These are phyloP conservation scores for Vickermania spadyakhi DNA, from an alignment of 208 protist genomes.

Conservation along the genomic window DNA sequence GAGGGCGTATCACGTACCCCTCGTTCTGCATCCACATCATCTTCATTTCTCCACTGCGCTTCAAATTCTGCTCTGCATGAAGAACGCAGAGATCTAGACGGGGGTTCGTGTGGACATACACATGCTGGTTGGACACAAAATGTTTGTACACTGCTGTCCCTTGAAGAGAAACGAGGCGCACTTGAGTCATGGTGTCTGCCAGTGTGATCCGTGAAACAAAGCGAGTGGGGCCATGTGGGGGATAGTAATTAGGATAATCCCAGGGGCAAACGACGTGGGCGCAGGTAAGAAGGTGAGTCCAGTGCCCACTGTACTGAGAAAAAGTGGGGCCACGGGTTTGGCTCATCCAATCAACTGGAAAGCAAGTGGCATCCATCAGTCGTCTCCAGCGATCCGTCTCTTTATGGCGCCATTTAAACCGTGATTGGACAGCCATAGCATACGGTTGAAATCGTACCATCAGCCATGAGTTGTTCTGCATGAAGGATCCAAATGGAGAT, in stretches of 20 bases:
- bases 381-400: constrained; percentile 86
- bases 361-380: constrained; percentile 86
- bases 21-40: constrained; percentile 92
- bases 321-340: constrained; percentile 74
- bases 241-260: constrained; percentile 90
- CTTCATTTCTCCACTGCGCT: constrained; percentile 85
- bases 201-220: constrained; percentile 84
- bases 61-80: constrained; percentile 82
- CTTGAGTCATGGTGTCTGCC: constrained; percentile 80
- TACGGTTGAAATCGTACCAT: constrained; percentile 78
- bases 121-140: constrained; percentile 86
- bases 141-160: constrained; percentile 79
- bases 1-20: constrained; percentile 66
- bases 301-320: constrained; percentile 80
- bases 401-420: constrained; percentile 89
- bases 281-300: constrained; percentile 84
- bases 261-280: constrained; percentile 86
- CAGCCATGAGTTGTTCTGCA: constrained; percentile 4
- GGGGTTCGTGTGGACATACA: constrained; percentile 83
- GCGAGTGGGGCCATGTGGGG: constrained; percentile 64
- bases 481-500: constrained; percentile 4
- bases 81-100: constrained; percentile 81
- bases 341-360: constrained; percentile 75
- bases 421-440: constrained; percentile 82
- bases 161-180: constrained; percentile 71